Evolutionary conservation across 192 early-diverging fungal genomes (phyloP).

Genomic region (Backusella sp.): DNA sequence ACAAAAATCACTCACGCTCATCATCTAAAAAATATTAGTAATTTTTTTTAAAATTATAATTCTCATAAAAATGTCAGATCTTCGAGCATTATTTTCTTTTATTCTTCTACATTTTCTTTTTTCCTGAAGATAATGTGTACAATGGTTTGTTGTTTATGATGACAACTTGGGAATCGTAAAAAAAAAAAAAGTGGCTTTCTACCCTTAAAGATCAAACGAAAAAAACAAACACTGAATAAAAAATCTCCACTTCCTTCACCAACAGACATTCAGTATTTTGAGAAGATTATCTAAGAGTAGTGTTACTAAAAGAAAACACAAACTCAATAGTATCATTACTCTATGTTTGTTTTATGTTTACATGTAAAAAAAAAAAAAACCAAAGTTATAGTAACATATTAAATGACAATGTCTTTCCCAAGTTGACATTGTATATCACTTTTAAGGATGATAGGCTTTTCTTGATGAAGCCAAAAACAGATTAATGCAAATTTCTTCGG

Average conservation of each 20-base stretch:
- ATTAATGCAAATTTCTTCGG: neutral
- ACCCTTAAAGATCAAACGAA: neutral
- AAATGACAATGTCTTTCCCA: neutral
- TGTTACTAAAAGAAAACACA: neutral
- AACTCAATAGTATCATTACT: no score
- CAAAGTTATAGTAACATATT: neutral
- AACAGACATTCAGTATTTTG: neutral
- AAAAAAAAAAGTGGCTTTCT: neutral
- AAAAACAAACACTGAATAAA: neutral
- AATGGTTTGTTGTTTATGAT: neutral
- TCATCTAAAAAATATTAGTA: neutral
- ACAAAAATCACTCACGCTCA: neutral
- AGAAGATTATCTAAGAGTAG: neutral
- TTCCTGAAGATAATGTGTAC: neutral
- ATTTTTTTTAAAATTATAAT: neutral
- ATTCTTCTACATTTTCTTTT: neutral
- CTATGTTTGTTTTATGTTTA: no score
- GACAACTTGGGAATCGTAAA: neutral
- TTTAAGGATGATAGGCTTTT: neutral
- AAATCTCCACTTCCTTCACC: neutral
- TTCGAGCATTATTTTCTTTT: neutral
- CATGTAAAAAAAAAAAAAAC: neutral
- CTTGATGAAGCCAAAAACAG: neutral
- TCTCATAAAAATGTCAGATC: neutral
- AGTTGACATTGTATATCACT: neutral